Conservation (phyloP, 2,329 filamentous ascomycete genomes). For the Rosellinia necatrix region DNA sequence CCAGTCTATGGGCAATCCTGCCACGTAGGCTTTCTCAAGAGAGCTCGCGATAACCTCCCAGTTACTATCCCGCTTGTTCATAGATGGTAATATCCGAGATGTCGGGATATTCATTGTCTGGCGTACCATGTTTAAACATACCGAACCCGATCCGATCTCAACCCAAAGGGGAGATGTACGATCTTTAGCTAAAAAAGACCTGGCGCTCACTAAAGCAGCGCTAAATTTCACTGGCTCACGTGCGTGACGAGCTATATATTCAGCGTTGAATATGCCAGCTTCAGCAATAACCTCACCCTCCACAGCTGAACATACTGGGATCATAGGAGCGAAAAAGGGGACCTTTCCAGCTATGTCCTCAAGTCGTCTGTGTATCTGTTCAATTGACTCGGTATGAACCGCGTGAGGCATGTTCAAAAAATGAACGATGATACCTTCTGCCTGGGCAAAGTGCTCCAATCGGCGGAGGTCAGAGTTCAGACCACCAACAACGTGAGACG, state of each 20-base stretch:
- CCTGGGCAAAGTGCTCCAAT: constrained; percentile 46
- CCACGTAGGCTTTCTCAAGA: constrained; percentile 17
- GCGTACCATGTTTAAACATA: constrained; percentile 8
- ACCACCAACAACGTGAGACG: constrained; percentile 55
- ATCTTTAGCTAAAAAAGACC: neutral
- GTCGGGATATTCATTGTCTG: constrained; percentile 5
- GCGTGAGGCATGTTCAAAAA: constrained; percentile 55
- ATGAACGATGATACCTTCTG: constrained; percentile 48
- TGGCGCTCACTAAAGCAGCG: constrained; percentile 19
- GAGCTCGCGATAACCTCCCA: constrained; percentile 16
- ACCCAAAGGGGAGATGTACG: constrained; percentile 15
- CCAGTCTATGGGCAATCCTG: constrained; percentile 18
- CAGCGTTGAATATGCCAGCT: constrained; percentile 25
- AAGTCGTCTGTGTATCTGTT: constrained; percentile 61
- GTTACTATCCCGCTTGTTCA: neutral
- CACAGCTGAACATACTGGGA: constrained; percentile 48
- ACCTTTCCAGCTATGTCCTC: constrained; percentile 50
- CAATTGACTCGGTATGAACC: constrained; percentile 58
- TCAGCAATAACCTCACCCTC: constrained; percentile 30
- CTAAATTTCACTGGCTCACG: constrained; percentile 25
- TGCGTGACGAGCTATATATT: constrained; percentile 27
- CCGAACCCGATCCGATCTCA: constrained; percentile 19
- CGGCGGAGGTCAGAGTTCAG: constrained; percentile 52
- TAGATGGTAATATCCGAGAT: constrained; percentile 11
- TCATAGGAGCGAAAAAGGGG: constrained; percentile 49